A percentile compares a stretch with the other conserved stretches of the same genome.
phyloP scores from a whole-genome alignment of 768 basidiomycete species.

The Myochromella boudieri region DNA sequence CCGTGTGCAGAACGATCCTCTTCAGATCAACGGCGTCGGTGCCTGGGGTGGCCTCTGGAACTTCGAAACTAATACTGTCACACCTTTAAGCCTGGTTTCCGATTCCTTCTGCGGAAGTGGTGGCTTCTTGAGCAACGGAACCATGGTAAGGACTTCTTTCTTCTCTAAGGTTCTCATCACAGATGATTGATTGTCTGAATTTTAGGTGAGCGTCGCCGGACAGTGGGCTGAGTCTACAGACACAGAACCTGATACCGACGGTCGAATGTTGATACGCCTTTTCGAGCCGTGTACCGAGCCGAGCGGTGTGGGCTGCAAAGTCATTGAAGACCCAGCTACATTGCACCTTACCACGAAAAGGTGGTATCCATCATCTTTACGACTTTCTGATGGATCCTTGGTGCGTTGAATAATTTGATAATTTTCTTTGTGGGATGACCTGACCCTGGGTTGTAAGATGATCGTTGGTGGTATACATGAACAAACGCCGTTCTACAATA shows the following conservation, averaged over 20 bases:
- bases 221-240: slow-evolving; percentile 23
- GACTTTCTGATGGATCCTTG: slow-evolving; percentile 29
- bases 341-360: slow-evolving; percentile 32
- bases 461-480: slow-evolving; percentile 7
- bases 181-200: slow-evolving; percentile 1
- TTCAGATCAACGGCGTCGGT: neutral
- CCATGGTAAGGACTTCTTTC: neutral
- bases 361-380: slow-evolving; percentile 39
- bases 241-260: slow-evolving; percentile 20
- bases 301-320: slow-evolving; percentile 24
- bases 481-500: neutral
- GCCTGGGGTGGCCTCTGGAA: neutral
- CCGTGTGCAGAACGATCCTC: neutral
- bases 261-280: slow-evolving; percentile 30
- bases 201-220: slow-evolving; percentile 28
- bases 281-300: slow-evolving; percentile 38
- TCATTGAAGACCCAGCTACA: slow-evolving; percentile 32
- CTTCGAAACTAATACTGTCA: neutral
- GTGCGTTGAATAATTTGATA: slow-evolving; percentile 35
- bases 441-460: too few species aligned
- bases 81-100: neutral
- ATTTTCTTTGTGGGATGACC: too few species aligned
- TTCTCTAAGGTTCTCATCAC: neutral
- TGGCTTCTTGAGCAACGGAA: slow-evolving; percentile 5
- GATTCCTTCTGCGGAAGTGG: neutral